These are phyloP conservation scores for Lagerstroemia speciosa DNA, from an alignment of 345 rosid genomes.

Conservation along the genomic window DNA sequence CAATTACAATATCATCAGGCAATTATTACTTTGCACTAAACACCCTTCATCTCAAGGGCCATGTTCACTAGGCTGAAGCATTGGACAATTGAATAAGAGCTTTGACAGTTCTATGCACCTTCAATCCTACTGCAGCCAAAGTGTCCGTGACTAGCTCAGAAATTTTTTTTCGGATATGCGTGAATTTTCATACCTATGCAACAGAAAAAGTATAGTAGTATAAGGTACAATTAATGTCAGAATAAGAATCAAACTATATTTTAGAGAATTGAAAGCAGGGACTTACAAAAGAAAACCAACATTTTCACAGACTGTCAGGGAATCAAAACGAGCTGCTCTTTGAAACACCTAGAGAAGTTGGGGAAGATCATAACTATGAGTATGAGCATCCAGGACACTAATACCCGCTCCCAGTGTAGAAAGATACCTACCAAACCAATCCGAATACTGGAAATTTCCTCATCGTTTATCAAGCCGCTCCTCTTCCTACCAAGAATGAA, in stretches of 20 bases:
- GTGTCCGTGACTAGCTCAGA: constrained; percentile 80
- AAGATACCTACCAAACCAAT: constrained; percentile 63
- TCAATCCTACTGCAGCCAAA: constrained; percentile 89
- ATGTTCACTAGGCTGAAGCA: not conserved
- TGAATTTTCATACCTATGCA: constrained; percentile 67
- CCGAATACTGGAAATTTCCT: constrained; percentile 78
- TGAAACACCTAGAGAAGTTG: constrained; percentile 65
- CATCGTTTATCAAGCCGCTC: constrained; percentile 71
- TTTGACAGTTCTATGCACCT: constrained; percentile 33
- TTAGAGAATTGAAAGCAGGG: constrained; percentile 5
- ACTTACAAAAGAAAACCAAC: constrained; percentile 96
- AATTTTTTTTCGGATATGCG: constrained; percentile 66
- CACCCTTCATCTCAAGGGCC: not conserved
- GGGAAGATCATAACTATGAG: not conserved
- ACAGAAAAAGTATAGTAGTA: constrained; percentile 13
- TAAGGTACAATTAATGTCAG: not conserved
- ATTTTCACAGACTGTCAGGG: constrained; percentile 89
- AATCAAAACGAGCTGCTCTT: constrained; percentile 97
- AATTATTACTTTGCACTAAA: too few species aligned
- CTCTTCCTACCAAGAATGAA: constrained; percentile 72
- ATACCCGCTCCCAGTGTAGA: not conserved
- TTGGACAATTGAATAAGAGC: not conserved
- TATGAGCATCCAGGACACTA: not conserved
- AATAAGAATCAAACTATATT: constrained; percentile 2
- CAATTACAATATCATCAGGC: not conserved